A percentile compares a stretch with the other conserved stretches of the same genome.
Evolutionary conservation across 2,329 filamentous ascomycete species (phyloP).

Genomic region (Uncinocarpus reesii): DNA sequence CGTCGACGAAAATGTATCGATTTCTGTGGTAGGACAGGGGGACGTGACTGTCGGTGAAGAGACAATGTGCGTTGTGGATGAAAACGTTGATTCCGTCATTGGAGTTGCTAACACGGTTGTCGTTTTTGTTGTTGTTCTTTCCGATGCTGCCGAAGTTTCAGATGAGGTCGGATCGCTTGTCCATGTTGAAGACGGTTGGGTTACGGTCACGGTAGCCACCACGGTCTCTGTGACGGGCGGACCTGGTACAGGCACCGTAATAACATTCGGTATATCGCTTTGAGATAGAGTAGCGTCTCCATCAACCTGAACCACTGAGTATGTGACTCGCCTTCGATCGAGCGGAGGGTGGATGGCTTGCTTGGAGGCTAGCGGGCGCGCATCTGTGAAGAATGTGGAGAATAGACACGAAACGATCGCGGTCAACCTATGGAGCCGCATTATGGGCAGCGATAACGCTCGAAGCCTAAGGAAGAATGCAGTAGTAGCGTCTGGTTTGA

Average conservation of each 20-base stretch:
- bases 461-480: neutral
- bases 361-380: constrained; percentile 2
- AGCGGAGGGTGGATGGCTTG: neutral
- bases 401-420: neutral
- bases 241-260: constrained; percentile 14
- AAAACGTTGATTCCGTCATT: neutral
- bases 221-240: constrained; percentile 15
- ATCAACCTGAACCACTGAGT: constrained; percentile 20
- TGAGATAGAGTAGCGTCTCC: constrained; percentile 14
- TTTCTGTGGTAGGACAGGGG: neutral
- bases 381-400: constrained; percentile 1
- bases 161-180: constrained; percentile 6
- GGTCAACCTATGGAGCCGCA: neutral
- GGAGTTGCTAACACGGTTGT: neutral
- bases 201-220: constrained; percentile 12
- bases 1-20: neutral
- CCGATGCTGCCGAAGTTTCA: neutral
- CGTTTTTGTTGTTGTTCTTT: neutral
- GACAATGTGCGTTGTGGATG: neutral
- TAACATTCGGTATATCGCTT: constrained; percentile 7
- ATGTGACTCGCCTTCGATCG: constrained; percentile 13
- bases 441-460: neutral
- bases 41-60: neutral
- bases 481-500: neutral
- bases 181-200: constrained; percentile 6